phyloP scores from a whole-genome alignment of 2,329 filamentous ascomycete genomes.

The Drechslerella coelobrocha region DNA sequence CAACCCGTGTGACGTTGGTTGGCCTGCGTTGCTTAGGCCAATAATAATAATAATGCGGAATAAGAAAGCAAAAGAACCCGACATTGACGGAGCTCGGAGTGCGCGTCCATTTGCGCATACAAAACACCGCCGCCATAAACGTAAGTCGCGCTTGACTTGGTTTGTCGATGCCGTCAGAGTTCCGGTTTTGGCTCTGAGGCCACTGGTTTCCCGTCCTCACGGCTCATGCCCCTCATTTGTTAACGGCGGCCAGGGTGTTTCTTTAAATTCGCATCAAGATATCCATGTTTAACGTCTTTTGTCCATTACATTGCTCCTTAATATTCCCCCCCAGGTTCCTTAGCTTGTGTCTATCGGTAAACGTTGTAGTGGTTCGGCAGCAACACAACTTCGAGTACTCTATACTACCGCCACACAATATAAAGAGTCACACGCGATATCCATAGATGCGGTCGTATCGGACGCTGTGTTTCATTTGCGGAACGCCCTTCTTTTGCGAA shows the following conservation, averaged over 20 bases:
- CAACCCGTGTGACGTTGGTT: not conserved
- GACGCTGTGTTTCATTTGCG: not conserved
- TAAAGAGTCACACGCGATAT: not conserved
- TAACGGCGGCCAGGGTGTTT: not conserved
- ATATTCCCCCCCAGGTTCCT: not conserved
- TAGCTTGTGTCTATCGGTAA: not conserved
- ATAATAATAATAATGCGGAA: not conserved
- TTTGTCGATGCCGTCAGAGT: not conserved
- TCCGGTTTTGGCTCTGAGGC: not conserved
- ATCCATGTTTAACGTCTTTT: too few species aligned
- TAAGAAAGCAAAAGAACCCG: not conserved
- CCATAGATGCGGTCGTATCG: not conserved
- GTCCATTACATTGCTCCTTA: not conserved
- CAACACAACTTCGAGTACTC: not conserved
- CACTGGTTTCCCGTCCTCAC: not conserved
- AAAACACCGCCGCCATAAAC: not conserved
- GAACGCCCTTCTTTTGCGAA: not conserved
- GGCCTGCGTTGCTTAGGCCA: not conserved
- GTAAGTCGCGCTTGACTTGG: not conserved
- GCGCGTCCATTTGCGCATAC: not conserved
- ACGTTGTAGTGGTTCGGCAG: not conserved
- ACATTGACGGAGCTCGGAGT: not conserved
- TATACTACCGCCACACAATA: not conserved
- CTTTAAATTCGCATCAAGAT: not conserved
- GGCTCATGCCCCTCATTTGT: not conserved